phyloP scores from a whole-genome alignment of 1,284 basidiomycete species.

The Ganoderma boninense region DNA sequence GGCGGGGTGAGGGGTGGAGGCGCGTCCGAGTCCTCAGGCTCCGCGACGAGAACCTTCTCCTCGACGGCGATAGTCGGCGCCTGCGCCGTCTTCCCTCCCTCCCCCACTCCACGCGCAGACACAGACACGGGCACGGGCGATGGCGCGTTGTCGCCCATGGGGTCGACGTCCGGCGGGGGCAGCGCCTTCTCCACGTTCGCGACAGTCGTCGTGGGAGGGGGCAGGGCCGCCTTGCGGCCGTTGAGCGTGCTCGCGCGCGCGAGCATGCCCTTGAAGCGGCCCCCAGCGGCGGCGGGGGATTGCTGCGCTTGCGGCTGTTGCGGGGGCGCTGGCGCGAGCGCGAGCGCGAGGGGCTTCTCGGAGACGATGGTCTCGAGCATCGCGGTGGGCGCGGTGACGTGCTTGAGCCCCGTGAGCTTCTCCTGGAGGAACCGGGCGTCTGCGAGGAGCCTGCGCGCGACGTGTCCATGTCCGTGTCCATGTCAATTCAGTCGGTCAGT shows the following conservation, averaged over 20 bases:
- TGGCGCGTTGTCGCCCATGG: slow-evolving; percentile 22
- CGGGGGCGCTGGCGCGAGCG: slow-evolving; percentile 25
- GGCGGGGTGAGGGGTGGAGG: slow-evolving; percentile 15
- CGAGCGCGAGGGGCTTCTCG: slow-evolving; percentile 63
- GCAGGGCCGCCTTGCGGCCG: slow-evolving; percentile 25
- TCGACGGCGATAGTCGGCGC: slow-evolving; percentile 7
- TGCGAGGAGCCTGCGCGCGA: slow-evolving; percentile 65
- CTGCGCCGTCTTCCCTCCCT: neutral
- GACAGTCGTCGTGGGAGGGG: slow-evolving; percentile 4
- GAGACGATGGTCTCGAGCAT: slow-evolving; percentile 86
- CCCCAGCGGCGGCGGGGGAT: neutral
- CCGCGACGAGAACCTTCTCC: slow-evolving; percentile 19
- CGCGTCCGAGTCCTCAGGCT: slow-evolving; percentile 10
- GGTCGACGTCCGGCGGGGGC: slow-evolving; percentile 23
- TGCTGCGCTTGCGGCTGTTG: slow-evolving; percentile 18
- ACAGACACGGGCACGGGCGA: neutral
- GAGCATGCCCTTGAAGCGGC: slow-evolving; percentile 42
- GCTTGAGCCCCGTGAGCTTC: slow-evolving; percentile 76
- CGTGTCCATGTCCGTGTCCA: neutral
- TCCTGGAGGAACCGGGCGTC: slow-evolving; percentile 83
- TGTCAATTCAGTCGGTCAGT: too few species aligned
- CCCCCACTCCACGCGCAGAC: neutral
- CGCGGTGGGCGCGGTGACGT: slow-evolving; percentile 69
- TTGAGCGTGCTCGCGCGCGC: slow-evolving; percentile 35
- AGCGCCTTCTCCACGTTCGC: slow-evolving; percentile 31